These are phyloP conservation scores for Penicillium simplicissimum DNA, from an alignment of 495 filamentous ascomycete genomes.

Conservation along the genomic window DNA sequence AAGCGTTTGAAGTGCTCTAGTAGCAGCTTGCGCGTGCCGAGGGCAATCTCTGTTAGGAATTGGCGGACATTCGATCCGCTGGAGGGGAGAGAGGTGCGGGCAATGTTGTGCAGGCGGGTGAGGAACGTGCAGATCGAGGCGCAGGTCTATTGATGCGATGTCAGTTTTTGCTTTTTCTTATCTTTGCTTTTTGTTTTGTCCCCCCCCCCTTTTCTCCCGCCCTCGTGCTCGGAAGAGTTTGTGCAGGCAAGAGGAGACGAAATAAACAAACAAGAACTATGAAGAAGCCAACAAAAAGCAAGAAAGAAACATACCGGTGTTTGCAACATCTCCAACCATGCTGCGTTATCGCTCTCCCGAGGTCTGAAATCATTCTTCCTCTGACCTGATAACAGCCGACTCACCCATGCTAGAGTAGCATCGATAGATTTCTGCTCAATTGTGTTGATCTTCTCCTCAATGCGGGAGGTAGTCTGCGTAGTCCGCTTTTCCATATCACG, in stretches of 20 bases:
- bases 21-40: conserved; percentile 71
- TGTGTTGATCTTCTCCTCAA: conserved; percentile 85
- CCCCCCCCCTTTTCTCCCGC: background rate
- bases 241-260: background rate
- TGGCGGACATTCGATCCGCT: conserved; percentile 69
- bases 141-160: conserved; percentile 59
- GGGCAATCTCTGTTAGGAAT: conserved; percentile 82
- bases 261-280: background rate
- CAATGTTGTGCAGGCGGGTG: conserved; percentile 58
- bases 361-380: conserved; percentile 93
- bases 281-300: background rate
- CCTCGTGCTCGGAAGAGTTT: background rate
- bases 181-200: background rate
- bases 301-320: conserved; percentile 56
- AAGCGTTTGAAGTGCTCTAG: conserved; percentile 95
- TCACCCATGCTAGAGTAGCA: conserved; percentile 75
- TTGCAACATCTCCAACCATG: conserved; percentile 76
- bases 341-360: conserved; percentile 73
- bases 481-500: conserved; percentile 88
- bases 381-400: conserved; percentile 72
- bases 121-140: conserved; percentile 76
- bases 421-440: conserved; percentile 87
- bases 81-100: conserved; percentile 68
- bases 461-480: conserved; percentile 66
- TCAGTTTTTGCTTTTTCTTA: background rate